Evolutionary conservation across 257 asterid genomes (phyloP).

Genomic region (Solanum stenotomum): DNA sequence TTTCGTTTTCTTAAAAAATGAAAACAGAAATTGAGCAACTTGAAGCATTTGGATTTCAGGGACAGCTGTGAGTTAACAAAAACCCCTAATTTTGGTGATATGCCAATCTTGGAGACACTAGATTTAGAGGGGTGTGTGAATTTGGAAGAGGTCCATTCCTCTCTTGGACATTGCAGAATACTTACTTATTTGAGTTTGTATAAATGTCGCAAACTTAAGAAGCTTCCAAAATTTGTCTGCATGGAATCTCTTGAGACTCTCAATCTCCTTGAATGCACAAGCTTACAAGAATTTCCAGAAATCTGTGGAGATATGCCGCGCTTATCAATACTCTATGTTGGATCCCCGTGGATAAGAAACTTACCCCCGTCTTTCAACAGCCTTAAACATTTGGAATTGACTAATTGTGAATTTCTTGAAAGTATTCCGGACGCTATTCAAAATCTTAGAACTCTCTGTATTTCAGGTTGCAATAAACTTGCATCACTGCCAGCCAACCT

Average conservation of each 20-base stretch:
- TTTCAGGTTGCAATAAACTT: not conserved
- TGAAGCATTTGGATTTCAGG: not conserved
- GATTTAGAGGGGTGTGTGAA: rapidly evolving
- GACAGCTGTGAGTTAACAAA: not conserved
- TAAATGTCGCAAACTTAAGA: rapidly evolving
- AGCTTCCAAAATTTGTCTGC: not conserved
- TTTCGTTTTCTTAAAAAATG: not conserved
- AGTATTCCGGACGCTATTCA: not conserved
- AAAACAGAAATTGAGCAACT: not conserved
- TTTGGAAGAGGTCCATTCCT: not conserved
- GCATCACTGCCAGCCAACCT: too few relatives aligned
- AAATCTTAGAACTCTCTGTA: not conserved
- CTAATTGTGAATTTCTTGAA: too few relatives aligned
- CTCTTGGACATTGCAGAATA: not conserved
- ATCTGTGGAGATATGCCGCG: not conserved
- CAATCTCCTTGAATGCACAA: not conserved
- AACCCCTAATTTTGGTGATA: not conserved
- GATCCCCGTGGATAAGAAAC: not conserved
- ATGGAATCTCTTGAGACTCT: not conserved
- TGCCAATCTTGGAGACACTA: not conserved
- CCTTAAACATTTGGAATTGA: too few relatives aligned
- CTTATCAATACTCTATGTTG: not conserved
- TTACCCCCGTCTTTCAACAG: rapidly evolving
- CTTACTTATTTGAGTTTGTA: not conserved
- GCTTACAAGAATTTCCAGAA: not conserved